phyloP scores from a whole-genome alignment of 768 basidiomycete genomes.

The Tubosaeta brunneosetosa region DNA sequence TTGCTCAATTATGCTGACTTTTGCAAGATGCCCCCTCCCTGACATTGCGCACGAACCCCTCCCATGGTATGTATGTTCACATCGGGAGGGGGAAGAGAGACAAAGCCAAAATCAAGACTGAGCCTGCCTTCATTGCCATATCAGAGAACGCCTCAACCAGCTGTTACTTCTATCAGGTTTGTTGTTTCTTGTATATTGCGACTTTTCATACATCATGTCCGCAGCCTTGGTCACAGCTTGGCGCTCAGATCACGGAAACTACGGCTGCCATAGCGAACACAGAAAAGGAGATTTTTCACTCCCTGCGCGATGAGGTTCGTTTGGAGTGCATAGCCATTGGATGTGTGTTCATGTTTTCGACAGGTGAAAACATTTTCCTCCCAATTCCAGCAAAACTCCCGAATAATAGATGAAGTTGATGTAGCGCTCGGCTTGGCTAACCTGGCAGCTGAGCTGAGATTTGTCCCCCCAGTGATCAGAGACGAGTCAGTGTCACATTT shows the following conservation, averaged over 20 bases:
- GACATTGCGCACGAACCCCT: slow-evolving; percentile 62
- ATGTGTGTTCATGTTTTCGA: slow-evolving; percentile 1
- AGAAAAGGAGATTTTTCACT: slow-evolving; percentile 73
- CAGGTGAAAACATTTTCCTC: slow-evolving; percentile 60
- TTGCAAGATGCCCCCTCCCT: slow-evolving; percentile 63
- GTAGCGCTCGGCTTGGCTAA: slow-evolving; percentile 76
- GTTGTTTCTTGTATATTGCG: not conserved
- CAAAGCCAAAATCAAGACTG: slow-evolving; percentile 41
- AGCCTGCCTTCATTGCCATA: slow-evolving; percentile 51
- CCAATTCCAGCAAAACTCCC: slow-evolving; percentile 67
- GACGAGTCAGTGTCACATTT: slow-evolving; percentile 51
- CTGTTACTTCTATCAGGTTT: slow-evolving; percentile 63
- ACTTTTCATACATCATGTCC: not conserved
- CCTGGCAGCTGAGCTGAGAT: slow-evolving; percentile 72
- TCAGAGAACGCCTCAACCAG: slow-evolving; percentile 63
- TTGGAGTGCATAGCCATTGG: not conserved
- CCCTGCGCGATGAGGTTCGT: slow-evolving; percentile 60
- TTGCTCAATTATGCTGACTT: slow-evolving; percentile 6
- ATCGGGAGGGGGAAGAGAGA: slow-evolving; percentile 63
- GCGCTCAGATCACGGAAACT: slow-evolving; percentile 59
- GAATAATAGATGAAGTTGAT: slow-evolving; percentile 83
- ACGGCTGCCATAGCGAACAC: slow-evolving; percentile 45
- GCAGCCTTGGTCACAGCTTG: slow-evolving; percentile 74
- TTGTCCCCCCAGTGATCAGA: slow-evolving; percentile 64
- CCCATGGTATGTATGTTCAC: slow-evolving; percentile 74